Conservation (phyloP, 2,329 filamentous ascomycete species). For the Huntiella bhutanensis region DNA sequence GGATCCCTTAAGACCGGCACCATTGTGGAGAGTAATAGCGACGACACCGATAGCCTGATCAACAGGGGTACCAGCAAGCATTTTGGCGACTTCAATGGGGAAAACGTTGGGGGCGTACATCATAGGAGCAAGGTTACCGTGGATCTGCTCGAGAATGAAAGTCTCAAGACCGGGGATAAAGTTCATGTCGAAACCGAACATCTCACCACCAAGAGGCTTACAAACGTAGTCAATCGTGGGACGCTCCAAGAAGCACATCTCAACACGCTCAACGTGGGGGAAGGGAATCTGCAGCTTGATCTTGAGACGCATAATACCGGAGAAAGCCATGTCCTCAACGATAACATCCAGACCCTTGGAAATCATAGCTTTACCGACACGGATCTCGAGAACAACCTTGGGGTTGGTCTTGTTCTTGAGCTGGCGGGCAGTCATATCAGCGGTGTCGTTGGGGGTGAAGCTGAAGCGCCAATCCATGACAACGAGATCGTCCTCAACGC, state of each 20-base stretch:
- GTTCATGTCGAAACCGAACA: conserved; percentile 94
- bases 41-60: conserved; percentile 92
- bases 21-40: conserved; percentile 77
- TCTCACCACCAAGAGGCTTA: conserved; percentile 90
- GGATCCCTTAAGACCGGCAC: conserved; percentile 80
- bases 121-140: conserved; percentile 84
- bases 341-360: conserved; percentile 96
- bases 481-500: conserved; percentile 83
- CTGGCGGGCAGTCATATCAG: conserved; percentile 78
- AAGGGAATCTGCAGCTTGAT: conserved; percentile 93
- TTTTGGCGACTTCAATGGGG: conserved; percentile 95
- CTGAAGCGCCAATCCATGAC: conserved; percentile 99
- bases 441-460: conserved; percentile 87
- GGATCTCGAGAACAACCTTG: conserved; percentile 86
- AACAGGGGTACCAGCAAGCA: conserved; percentile 82
- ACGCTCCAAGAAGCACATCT: conserved; percentile 82
- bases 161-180: conserved; percentile 86
- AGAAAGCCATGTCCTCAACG: conserved; percentile 93
- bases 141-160: conserved; percentile 93
- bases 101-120: conserved; percentile 98
- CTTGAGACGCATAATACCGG: conserved; percentile 89
- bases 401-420: conserved; percentile 93
- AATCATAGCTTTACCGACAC: conserved; percentile 87
- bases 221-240: conserved; percentile 92
- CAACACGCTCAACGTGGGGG: conserved; percentile 83